Evolutionary conservation across 345 rosid species (phyloP).

Genomic region (Rhodomyrtus tomentosa): DNA sequence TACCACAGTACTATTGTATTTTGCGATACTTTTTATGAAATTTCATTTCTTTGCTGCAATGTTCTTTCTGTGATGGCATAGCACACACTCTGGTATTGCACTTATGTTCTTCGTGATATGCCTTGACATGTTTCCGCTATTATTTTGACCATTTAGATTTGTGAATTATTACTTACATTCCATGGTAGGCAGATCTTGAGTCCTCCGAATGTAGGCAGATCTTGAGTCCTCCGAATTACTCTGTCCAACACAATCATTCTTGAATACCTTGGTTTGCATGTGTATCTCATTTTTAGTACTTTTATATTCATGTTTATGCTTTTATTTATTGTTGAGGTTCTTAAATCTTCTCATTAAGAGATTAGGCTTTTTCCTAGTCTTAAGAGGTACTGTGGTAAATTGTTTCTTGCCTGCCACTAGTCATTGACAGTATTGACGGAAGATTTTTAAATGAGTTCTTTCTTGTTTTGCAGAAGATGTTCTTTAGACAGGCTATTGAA

Average conservation of each 20-base stretch:
- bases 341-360: neutral
- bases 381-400: neutral
- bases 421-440: neutral
- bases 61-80: neutral
- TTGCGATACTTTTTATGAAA: neutral
- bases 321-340: neutral
- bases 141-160: neutral
- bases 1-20: neutral
- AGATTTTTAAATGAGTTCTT: neutral
- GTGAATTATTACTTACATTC: neutral
- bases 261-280: neutral
- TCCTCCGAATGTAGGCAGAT: too few relatives aligned
- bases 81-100: neutral
- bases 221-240: neutral
- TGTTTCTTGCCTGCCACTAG: neutral
- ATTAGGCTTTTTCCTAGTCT: neutral
- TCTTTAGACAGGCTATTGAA: conserved; percentile 46
- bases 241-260: neutral
- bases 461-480: conserved; percentile 30
- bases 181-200: neutral
- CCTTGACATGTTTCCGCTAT: fast-evolving
- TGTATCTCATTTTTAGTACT: neutral
- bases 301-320: neutral
- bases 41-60: neutral
- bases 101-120: neutral